Conservation (phyloP, 1,139 yeast genomes). For the Sugiyamaella sp. region DNA sequence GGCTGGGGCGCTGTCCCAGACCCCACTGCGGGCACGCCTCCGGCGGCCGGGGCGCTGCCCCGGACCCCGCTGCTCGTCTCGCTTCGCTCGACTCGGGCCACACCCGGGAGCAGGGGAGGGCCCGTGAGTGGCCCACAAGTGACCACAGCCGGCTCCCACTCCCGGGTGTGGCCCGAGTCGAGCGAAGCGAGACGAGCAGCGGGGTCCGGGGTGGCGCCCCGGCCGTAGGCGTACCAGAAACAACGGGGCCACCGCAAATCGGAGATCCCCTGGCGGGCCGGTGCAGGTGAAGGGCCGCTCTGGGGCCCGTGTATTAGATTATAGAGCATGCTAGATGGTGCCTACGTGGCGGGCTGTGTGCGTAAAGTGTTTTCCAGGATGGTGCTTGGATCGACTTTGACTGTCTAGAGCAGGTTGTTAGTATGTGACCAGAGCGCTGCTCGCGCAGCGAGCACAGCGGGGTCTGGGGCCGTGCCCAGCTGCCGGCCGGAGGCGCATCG, state of each 20-base stretch:
- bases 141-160: no score
- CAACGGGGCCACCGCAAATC: no score
- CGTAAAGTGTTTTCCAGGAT: constrained; percentile 9
- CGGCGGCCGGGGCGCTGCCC: no score
- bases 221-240: not conserved
- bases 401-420: constrained; percentile 8
- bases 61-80: no score
- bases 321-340: constrained; percentile 15
- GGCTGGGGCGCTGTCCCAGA: no score
- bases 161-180: no score
- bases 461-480: constrained; percentile 2
- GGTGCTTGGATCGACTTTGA: constrained; percentile 17
- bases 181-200: not conserved
- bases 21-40: no score
- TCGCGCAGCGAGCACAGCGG: constrained; percentile 4
- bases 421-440: not conserved
- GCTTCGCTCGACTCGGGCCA: no score
- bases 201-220: not conserved
- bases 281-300: constrained; percentile 7
- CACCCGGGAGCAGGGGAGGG: no score
- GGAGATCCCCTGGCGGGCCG: no score
- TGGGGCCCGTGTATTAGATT: not conserved
- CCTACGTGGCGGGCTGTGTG: not conserved
- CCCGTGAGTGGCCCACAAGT: no score
- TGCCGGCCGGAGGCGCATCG: constrained; percentile 1